These are phyloP conservation scores for Blepharisma stoltei DNA, from an alignment of 73 alveolate genomes.

Conservation along the genomic window DNA sequence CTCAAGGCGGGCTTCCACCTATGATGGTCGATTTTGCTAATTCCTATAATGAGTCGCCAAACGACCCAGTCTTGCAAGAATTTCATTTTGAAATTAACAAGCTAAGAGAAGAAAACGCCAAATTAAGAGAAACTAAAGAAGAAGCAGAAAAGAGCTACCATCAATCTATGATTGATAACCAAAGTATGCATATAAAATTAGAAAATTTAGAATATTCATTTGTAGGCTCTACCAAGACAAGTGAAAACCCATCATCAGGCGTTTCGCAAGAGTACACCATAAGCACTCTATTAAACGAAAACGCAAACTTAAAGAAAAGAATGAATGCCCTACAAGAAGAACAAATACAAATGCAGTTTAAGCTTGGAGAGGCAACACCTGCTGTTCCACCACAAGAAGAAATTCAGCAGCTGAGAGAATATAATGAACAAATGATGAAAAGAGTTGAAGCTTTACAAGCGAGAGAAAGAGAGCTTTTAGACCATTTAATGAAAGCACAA, in stretches of 20 bases:
- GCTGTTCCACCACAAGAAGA: slow-evolving; percentile 52
- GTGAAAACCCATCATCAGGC: slow-evolving; percentile 65
- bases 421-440: slow-evolving; percentile 35
- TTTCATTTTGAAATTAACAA: slow-evolving; percentile 57
- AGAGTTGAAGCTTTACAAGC: slow-evolving; percentile 86
- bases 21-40: slow-evolving; percentile 55
- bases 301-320: slow-evolving; percentile 86
- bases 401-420: not conserved
- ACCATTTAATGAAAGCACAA: too few species aligned
- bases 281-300: slow-evolving; percentile 88
- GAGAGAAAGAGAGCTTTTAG: slow-evolving; percentile 91
- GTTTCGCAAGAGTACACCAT: slow-evolving; percentile 84
- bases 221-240: slow-evolving; percentile 84
- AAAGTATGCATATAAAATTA: slow-evolving; percentile 80
- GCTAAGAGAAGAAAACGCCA: slow-evolving; percentile 88
- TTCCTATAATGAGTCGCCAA: not conserved
- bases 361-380: slow-evolving; percentile 75
- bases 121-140: slow-evolving; percentile 86
- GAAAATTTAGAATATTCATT: slow-evolving; percentile 86
- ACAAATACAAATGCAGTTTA: slow-evolving; percentile 52
- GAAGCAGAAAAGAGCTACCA: slow-evolving; percentile 85
- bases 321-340: slow-evolving; percentile 66
- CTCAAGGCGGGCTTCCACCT: slow-evolving; percentile 79
- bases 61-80: not conserved
- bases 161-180: slow-evolving; percentile 89